Evolutionary conservation across 192 early-diverging fungal genomes (phyloP), one percentile per base, ranked within the genome.

Genomic region (Coemansia biformis): DNA sequence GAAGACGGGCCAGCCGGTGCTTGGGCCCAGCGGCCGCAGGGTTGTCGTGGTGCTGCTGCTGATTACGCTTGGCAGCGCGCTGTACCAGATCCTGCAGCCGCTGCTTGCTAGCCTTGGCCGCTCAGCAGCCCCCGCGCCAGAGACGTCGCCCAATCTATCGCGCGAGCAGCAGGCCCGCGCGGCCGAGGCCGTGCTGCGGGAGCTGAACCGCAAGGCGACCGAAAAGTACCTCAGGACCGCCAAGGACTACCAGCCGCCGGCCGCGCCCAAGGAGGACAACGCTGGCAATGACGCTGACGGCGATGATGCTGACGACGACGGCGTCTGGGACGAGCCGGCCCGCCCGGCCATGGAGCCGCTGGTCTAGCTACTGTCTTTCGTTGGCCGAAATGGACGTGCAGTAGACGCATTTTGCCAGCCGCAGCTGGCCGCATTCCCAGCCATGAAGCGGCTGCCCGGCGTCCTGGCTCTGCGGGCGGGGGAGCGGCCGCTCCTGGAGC

Each of bases 151-250:
- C 0, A 48, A 49, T 11, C 38, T 71, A n/a, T 63, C 67, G 15
- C 59, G 54, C 22, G 60, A 71, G 44, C 51, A 71, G 57, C 67
- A 71, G 56, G 67, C 67, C 4, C 44, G 43, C 23, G 67, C 60
- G 6, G 67, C 67, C 14, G 51, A 59, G 43, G 67, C 59, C 13
- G 47, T 71, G 17, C 31, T 71, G 35, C 49, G 37, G 26, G 60
- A 47, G n/a, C 39, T 71, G 51, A 71, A 71, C 38, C 44, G 35
- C 16, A 28, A 59, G 36, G 59, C 59, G 11, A 32, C 57, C 1
- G 57, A 63, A 24, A 54, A 43, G 36, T 63, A 71, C 26, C 29
- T 50, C 16, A 38, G 33, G 37, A 58, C 46, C 18, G 66, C 66
- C 16, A 70, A 61, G 50, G 48, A 57, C 22, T 70, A 63, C 34